Evolutionary conservation across 1,284 basidiomycete genomes (phyloP).

Genomic region (Leccinum idahoense): DNA sequence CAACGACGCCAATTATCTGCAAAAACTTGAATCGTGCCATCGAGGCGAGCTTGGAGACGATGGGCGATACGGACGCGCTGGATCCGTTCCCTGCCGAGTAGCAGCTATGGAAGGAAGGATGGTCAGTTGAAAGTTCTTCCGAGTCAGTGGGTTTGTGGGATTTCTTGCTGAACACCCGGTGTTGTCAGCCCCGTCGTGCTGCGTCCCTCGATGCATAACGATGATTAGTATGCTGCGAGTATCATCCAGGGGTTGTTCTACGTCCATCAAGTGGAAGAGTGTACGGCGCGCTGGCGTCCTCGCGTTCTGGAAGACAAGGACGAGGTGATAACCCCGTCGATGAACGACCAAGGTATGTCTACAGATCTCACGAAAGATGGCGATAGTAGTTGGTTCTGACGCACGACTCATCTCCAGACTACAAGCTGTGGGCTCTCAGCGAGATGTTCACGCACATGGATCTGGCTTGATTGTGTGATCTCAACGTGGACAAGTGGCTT

Average conservation of each 20-base stretch:
- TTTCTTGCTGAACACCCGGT: neutral
- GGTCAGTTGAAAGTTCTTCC: conserved; percentile 33
- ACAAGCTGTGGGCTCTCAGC: too few species aligned
- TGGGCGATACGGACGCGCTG: conserved; percentile 29
- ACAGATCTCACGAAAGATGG: too few species aligned
- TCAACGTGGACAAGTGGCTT: conserved; percentile 11
- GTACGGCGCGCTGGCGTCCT: conserved; percentile 40
- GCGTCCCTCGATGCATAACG: conserved; percentile 45
- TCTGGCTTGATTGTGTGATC: conserved; percentile 36
- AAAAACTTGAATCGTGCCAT: conserved; percentile 58
- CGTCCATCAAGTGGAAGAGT: conserved; percentile 60
- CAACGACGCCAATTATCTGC: conserved; percentile 45
- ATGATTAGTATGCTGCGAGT: conserved; percentile 49
- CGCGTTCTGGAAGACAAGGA: too few species aligned
- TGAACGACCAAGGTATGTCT: too few species aligned
- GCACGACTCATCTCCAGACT: too few species aligned
- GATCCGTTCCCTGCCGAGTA: conserved; percentile 43
- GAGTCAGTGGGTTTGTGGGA: neutral
- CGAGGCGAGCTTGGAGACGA: conserved; percentile 52
- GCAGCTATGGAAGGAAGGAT: conserved; percentile 47
- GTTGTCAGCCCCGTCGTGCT: conserved; percentile 55
- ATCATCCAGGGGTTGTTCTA: conserved; percentile 61
- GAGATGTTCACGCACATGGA: conserved; percentile 46
- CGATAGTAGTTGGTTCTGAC: too few species aligned
- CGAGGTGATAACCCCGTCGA: too few species aligned